phyloP scores from a whole-genome alignment of 2,329 filamentous ascomycete species.

The Hypomyces rosellus region DNA sequence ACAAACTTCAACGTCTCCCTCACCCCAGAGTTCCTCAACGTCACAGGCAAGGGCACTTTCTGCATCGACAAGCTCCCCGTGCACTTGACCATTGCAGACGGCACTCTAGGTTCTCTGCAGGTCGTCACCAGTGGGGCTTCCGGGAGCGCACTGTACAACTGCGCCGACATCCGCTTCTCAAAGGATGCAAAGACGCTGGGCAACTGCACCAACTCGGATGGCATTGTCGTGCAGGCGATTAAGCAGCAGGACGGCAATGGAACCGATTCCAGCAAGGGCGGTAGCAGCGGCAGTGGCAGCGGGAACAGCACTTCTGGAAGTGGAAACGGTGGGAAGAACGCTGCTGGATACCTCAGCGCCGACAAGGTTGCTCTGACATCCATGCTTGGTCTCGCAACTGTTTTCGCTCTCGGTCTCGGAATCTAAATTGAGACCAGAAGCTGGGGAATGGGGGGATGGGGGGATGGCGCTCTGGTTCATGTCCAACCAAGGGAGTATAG shows the following conservation, averaged over 20 bases:
- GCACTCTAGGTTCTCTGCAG: conserved; percentile 60
- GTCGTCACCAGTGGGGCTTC: conserved; percentile 57
- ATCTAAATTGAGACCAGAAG: conserved; percentile 19
- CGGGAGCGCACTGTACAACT: conserved; percentile 63
- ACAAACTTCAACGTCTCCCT: conserved; percentile 65
- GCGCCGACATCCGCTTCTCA: conserved; percentile 66
- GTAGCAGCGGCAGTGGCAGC: conserved; percentile 8
- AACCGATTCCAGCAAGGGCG: background rate
- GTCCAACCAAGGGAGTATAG: too few relatives aligned
- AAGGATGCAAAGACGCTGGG: conserved; percentile 40
- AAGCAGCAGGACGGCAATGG: conserved; percentile 20
- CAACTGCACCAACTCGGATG: conserved; percentile 27
- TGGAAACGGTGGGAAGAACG: conserved; percentile 13
- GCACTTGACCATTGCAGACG: conserved; percentile 50
- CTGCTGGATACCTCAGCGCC: conserved; percentile 17
- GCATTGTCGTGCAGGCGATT: conserved; percentile 36
- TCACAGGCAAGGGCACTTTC: conserved; percentile 55
- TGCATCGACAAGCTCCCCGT: conserved; percentile 57
- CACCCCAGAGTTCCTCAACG: conserved; percentile 52
- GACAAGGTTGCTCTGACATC: conserved; percentile 26
- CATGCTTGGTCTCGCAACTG: conserved; percentile 31
- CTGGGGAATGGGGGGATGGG: background rate
- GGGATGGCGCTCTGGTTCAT: background rate
- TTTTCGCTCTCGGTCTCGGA: conserved; percentile 32
- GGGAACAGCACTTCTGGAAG: conserved; percentile 15